phyloP scores from a whole-genome alignment of 1,284 basidiomycete species.

The Ceratobasidium sp. region DNA sequence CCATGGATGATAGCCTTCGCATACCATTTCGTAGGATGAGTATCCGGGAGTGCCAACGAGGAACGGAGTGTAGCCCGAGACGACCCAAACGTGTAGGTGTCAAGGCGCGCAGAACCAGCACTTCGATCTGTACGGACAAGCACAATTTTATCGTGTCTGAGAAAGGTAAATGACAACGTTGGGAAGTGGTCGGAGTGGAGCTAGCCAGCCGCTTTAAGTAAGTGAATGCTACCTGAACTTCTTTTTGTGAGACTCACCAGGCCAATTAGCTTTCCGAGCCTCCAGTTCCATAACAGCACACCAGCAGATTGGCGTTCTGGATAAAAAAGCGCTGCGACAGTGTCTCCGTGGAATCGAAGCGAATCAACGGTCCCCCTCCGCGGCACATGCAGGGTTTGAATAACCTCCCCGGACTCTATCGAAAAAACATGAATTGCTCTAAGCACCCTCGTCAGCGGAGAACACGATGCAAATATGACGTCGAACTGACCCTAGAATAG shows the following conservation, averaged over 20 bases:
- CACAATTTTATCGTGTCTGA: background rate
- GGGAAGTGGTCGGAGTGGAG: background rate
- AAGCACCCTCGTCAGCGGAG: background rate
- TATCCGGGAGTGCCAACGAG: conserved; percentile 17
- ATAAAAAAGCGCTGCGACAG: background rate
- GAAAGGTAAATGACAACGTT: conserved; percentile 3
- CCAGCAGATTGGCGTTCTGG: conserved; percentile 12
- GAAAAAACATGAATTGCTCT: conserved; percentile 19
- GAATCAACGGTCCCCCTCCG: background rate
- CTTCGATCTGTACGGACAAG: conserved; percentile 14
- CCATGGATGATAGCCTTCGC: conserved; percentile 9
- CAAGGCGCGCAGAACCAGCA: conserved; percentile 4
- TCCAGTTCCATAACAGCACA: conserved; percentile 31
- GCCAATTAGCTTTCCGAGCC: conserved; percentile 6
- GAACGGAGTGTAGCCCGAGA: background rate
- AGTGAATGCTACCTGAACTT: background rate
- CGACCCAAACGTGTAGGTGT: background rate
- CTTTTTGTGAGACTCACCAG: background rate
- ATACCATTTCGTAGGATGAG: conserved; percentile 32
- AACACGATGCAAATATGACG: background rate
- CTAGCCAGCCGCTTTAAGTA: background rate
- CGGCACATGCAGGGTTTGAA: background rate
- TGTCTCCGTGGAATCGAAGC: background rate
- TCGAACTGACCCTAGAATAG: background rate
- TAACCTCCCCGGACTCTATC: background rate